phyloP scores from a whole-genome alignment of 1,139 yeast species.

The Geotrichum macrosporum region DNA sequence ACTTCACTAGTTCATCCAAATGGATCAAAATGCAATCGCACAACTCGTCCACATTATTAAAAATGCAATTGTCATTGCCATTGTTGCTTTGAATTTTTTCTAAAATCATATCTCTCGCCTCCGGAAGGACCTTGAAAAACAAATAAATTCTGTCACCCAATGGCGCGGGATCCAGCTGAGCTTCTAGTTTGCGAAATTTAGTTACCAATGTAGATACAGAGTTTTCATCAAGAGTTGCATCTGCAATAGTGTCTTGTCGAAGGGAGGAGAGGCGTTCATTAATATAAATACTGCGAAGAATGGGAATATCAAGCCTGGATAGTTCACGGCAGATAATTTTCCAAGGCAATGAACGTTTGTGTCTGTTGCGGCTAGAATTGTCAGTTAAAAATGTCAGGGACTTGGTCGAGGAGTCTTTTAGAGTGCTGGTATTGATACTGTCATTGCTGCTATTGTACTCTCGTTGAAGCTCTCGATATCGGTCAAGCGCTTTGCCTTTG shows the following conservation, averaged over 20 bases:
- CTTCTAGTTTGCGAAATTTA: slow-evolving; percentile 22
- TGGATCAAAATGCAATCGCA: slow-evolving; percentile 21
- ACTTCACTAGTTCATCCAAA: slow-evolving; percentile 19
- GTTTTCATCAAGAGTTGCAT: slow-evolving; percentile 9
- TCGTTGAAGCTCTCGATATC: slow-evolving; percentile 10
- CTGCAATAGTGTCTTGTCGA: neutral
- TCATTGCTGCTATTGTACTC: neutral
- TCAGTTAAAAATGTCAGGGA: neutral
- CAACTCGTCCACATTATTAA: slow-evolving; percentile 20
- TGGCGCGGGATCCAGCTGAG: slow-evolving; percentile 25
- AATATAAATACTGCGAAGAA: slow-evolving; percentile 21
- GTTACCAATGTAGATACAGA: slow-evolving; percentile 13
- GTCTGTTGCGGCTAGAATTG: neutral
- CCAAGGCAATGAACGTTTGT: slow-evolving; percentile 18
- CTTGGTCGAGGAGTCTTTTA: neutral
- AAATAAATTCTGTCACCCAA: slow-evolving; percentile 24
- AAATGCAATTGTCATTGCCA: slow-evolving; percentile 3
- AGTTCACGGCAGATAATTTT: slow-evolving; percentile 14
- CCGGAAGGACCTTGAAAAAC: slow-evolving; percentile 23
- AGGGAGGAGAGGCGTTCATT: slow-evolving; percentile 17
- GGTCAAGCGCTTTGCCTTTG: slow-evolving; percentile 18
- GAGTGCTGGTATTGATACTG: slow-evolving; percentile 1
- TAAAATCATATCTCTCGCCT: slow-evolving; percentile 16
- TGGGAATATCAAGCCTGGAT: slow-evolving; percentile 22
- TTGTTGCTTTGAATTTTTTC: slow-evolving; percentile 9